A percentile compares a stretch with the other conserved stretches of the same genome.
Evolutionary conservation across 495 filamentous ascomycete genomes (phyloP).

Genomic region (Hyaloscypha bicolor): DNA sequence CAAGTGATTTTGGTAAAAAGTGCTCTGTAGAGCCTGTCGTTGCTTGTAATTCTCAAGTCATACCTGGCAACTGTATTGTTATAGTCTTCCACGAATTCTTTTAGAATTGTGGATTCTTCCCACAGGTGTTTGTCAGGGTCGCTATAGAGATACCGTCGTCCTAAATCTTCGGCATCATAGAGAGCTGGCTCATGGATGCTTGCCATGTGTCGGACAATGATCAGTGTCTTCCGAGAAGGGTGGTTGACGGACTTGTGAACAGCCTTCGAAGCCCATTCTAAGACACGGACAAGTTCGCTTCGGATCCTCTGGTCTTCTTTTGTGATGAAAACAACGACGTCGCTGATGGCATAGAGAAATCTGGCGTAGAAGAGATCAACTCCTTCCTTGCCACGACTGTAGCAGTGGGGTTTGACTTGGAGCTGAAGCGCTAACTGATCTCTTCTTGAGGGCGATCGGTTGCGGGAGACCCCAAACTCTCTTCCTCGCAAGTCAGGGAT

Average conservation of each 20-base stretch:
- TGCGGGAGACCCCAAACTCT: not conserved
- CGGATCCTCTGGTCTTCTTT: conserved; percentile 14
- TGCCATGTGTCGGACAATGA: conserved; percentile 2
- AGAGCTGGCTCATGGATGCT: not conserved
- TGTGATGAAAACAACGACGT: conserved; percentile 47
- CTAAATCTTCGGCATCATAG: not conserved
- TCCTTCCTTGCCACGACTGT: conserved; percentile 1
- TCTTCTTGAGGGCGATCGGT: not conserved
- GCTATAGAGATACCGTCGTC: not conserved
- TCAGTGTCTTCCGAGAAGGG: not conserved
- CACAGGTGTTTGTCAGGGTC: not conserved
- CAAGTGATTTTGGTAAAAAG: not conserved
- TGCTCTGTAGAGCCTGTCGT: not conserved
- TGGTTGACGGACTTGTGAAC: conserved; percentile 8
- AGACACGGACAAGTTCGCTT: not conserved
- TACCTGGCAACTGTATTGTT: not conserved
- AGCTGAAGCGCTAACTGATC: not conserved
- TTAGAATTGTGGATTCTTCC: not conserved
- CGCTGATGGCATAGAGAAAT: conserved; percentile 55
- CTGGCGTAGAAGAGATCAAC: conserved; percentile 52
- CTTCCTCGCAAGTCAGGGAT: not conserved
- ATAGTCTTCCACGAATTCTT: not conserved
- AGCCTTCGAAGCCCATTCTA: conserved; percentile 3
- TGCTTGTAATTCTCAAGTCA: not conserved
- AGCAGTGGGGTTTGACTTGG: not conserved